Evolutionary conservation across 169 alveolate species (phyloP), one percentile per base, ranked within the genome.

Genomic region (Eimeria maxima): DNA sequence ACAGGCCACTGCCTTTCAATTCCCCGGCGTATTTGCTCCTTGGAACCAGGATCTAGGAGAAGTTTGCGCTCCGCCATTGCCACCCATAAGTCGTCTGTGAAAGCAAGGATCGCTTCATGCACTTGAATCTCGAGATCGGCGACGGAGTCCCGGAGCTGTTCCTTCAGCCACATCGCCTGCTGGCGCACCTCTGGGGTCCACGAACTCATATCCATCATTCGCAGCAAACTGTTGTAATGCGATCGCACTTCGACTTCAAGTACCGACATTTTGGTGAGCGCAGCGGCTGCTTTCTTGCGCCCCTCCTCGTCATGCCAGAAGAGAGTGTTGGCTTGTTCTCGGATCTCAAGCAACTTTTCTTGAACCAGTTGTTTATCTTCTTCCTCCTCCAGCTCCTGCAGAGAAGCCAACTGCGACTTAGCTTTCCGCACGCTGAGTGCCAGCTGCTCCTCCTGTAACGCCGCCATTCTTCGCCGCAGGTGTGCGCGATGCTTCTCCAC

Each of bases 381-480:
- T 50, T 14, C 24, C 55, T 4, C 83, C 27, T 29, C 83, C 55
- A 11, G 3, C 8, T 74, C 86, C 8, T 4, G 20, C 29, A 10
- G 86, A 24, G 86, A 74, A 3, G 60, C 86, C 7, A 74, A 29
- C 14, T 22, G 33, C 7, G 86, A 16, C 24, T 42, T 74, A 3
- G 86, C 86, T 22, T 42, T 24, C 42, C 86, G 16, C 4, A 74
- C 86, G 22, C 86, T 38, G 38, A 74, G 60, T 38, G 20, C 5
- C 60, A 74, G 33, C 57, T 74, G 86, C 20, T 74, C 63, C 38
- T 74, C 86, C 24, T 74, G 86, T 38, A 74, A 38, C 11, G 60
- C 86, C 11, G 86, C 86, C 2, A 33, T 33, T 44, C 33, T 38
- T 8, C 44, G 22, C 7, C 86, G 57, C 18, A 74, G 60, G 0